These are phyloP conservation scores for Phialemonium atrogriseum DNA, from an alignment of 2,329 filamentous ascomycete species.

Conservation along the genomic window DNA sequence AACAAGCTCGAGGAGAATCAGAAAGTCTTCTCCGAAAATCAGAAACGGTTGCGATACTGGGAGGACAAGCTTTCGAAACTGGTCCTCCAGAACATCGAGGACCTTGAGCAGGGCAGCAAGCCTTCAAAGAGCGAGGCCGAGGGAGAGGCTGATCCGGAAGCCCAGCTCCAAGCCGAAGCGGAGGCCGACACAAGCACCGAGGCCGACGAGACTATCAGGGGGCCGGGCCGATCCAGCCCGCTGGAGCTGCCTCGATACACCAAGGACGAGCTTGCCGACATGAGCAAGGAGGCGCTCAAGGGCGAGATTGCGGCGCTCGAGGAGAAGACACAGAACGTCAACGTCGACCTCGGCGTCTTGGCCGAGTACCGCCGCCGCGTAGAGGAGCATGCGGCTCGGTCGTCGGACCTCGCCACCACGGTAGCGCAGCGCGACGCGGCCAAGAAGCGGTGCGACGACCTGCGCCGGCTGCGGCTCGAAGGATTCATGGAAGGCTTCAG, in stretches of 20 bases:
- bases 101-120: constrained; percentile 38
- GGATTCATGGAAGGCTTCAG: constrained; percentile 98
- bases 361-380: constrained; percentile 31
- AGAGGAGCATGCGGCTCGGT: constrained; percentile 34
- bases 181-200: constrained; percentile 16
- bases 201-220: constrained; percentile 15
- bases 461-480: constrained; percentile 81
- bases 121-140: constrained; percentile 19
- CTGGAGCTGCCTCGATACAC: constrained; percentile 71
- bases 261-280: constrained; percentile 57
- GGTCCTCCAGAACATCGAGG: constrained; percentile 69
- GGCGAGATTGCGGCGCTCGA: constrained; percentile 55
- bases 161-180: constrained; percentile 22
- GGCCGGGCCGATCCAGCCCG: constrained; percentile 23
- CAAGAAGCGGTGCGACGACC: constrained; percentile 87
- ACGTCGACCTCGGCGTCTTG: constrained; percentile 75
- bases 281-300: constrained; percentile 54
- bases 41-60: constrained; percentile 79
- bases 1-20: constrained; percentile 97
- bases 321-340: constrained; percentile 71
- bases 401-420: constrained; percentile 74
- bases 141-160: constrained; percentile 11
- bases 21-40: constrained; percentile 78
- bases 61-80: constrained; percentile 84
- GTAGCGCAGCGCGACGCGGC: constrained; percentile 72